Base-by-base conservation (phyloP, 1,284 basidiomycete species). In the Tilletia setariae region DNA sequence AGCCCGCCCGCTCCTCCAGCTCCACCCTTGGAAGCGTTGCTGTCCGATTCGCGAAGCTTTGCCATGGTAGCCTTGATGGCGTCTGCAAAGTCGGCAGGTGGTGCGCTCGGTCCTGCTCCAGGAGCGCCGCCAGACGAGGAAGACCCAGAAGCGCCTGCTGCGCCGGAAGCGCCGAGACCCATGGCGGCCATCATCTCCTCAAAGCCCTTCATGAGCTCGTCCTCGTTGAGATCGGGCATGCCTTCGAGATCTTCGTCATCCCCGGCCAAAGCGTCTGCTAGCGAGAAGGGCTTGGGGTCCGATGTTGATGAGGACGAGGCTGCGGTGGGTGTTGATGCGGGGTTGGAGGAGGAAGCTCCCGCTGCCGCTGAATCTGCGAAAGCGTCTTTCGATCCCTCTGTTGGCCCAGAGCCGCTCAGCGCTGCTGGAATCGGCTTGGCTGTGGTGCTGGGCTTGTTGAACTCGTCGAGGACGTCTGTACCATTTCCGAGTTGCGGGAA, bases 61-160 rank as follows among this genome's bases (percentile, higher is more conserved):
- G 89, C 88, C 89, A 94, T 90, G 13, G 93, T 90, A 76, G 89
- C 87, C 71, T 87, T 85, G 66, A 95, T 90, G 69, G 87, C 90
- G 56, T 88, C 86, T 83, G 94, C 90, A 84, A 94, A 95, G 69
- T 84, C 83, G 74, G 84, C 85, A 4, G 83, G 83, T 19, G 74
- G 62, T 11, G 63, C 42, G 13, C 21, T 23, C 0, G 70, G 13
- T 1, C 65, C 47, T 9, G 62, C 71, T 62, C 72, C 70, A 56
- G 65, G 28, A 7, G 63, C 15, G 1, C 25, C 59, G 56, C 51
- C 73, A 42, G 68, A 72, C 59, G 80, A 25, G 28, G 67, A 23
- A 6, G 74, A 51, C 1, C 16, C 62, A 11, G 28, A 28, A 21
- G 63, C 67, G 21, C 65, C 68, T 46, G 40, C 56, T 16, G 67